These are phyloP conservation scores for Alternaria ethzedia DNA, from an alignment of 2,329 filamentous ascomycete genomes.

Conservation along the genomic window DNA sequence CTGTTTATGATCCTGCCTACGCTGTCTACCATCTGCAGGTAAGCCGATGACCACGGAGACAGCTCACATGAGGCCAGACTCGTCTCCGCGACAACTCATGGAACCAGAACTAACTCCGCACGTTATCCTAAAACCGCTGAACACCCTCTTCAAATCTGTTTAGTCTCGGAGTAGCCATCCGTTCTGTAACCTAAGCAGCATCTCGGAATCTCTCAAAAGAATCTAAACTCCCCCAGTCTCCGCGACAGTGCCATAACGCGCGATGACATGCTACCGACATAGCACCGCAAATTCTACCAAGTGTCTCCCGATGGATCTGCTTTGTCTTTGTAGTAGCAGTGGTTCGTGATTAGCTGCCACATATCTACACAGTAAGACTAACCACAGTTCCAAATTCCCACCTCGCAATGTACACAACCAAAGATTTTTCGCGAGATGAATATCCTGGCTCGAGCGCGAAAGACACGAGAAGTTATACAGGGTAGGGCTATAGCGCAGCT, in stretches of 20 bases:
- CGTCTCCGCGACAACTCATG: too few species aligned
- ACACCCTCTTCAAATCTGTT: not conserved
- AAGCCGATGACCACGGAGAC: not conserved
- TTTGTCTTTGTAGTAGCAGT: not conserved
- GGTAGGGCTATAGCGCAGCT: too few species aligned
- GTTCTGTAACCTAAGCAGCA: not conserved
- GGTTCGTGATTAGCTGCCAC: not conserved
- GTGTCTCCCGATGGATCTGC: not conserved
- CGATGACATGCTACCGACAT: not conserved
- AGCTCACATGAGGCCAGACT: not conserved
- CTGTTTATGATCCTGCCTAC: not conserved
- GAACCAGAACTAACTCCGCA: not conserved
- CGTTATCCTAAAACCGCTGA: accelerated
- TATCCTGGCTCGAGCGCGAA: too few species aligned
- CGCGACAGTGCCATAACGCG: not conserved
- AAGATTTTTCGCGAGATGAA: too few species aligned
- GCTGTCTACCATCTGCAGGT: too few species aligned
- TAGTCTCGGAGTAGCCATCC: too few species aligned
- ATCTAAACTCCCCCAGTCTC: too few species aligned
- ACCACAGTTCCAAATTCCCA: too few species aligned
- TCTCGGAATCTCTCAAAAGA: too few species aligned
- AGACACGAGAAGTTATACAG: too few species aligned
- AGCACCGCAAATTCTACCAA: not conserved
- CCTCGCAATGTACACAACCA: too few species aligned
- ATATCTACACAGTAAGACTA: not conserved